Evolutionary conservation across 1,284 basidiomycete species (phyloP), one percentile per base, ranked within the genome.

Genomic region (Wolfiporia cocos): DNA sequence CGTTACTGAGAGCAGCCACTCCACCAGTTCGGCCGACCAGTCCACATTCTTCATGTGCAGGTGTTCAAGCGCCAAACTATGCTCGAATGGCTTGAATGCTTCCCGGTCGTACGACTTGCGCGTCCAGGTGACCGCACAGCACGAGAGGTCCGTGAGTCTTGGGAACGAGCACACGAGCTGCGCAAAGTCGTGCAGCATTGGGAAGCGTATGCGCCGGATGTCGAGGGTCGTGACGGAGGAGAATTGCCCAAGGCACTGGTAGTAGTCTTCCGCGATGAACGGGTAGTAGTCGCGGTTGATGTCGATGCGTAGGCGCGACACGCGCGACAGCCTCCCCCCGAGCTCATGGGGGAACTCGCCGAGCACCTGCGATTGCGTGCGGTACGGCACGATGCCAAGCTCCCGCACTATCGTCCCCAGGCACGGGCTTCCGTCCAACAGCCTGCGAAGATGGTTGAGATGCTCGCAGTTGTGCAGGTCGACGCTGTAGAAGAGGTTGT

Each of bases 401-500:
- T 50, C 48, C 18, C 34, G 28, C 14, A 50, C 47, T n/a, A 42
- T 22, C 15, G 22, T 9, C 14, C 44, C 52, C 12, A 52, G 30
- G 23, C 32, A 33, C 6, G 39, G 18, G 22, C 41, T 37, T 22
- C 39, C 30, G 34, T 44, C 39, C 26, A 42, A 19, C 35, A 42
- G 11, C 5, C 23, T 46, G 40, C 24, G 43, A 40, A 39, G 26
- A 22, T 35, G 28, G 10, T 26, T 24, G 34, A 54, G 49, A 30
- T 40, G 44, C 15, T 38, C 26, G 37, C 41, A 32, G 31, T 38
- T 44, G n/a, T 39, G 42, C 12, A 47, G 30, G 37, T 41, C 24
- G 34, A 51, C 32, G 39, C 40, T 31, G 29, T 34, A 26, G 43
- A 54, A 55, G 17, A 53, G 39, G 37, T 51, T 44, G 30, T 43